A percentile compares a stretch with the other conserved stretches of the same genome.
These are phyloP conservation scores for Paragyromitra xinjiangensis DNA, from an alignment of 495 filamentous ascomycete species.

Conservation along the genomic window DNA sequence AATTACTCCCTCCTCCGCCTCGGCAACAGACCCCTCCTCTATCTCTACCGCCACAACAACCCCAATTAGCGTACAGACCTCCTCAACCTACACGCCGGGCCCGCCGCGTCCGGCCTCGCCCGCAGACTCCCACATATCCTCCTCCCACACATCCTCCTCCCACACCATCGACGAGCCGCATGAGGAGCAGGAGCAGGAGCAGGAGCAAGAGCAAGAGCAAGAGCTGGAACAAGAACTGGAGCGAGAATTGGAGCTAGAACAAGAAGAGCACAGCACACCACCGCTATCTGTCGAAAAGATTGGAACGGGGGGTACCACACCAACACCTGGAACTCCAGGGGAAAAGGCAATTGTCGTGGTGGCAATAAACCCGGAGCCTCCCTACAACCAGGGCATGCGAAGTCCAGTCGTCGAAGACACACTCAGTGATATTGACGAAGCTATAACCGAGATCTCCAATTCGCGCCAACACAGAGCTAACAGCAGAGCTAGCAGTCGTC, in stretches of 20 bases:
- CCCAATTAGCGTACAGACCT: conserved; percentile 27
- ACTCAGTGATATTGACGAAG: conserved; percentile 95
- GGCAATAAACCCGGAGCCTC: conserved; percentile 36
- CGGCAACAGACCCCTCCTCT: conserved; percentile 14
- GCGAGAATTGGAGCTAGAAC: not conserved
- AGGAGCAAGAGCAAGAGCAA: not conserved
- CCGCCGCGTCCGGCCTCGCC: conserved; percentile 39
- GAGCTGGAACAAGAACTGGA: not conserved
- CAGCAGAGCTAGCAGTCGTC: conserved; percentile 58
- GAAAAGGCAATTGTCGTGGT: conserved; percentile 10
- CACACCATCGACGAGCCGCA: conserved; percentile 60
- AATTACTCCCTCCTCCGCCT: conserved; percentile 36
- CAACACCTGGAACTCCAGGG: conserved; percentile 29
- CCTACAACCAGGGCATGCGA: conserved; percentile 60
- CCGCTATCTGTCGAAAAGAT: conserved; percentile 54
- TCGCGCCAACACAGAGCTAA: conserved; percentile 40
- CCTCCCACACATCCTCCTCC: conserved; percentile 60
- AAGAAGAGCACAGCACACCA: conserved; percentile 40
- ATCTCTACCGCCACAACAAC: conserved; percentile 23
- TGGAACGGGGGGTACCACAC: conserved; percentile 33
- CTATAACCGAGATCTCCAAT: conserved; percentile 83
- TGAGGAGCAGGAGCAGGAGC: conserved; percentile 14
- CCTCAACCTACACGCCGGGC: conserved; percentile 30
- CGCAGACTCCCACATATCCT: conserved; percentile 57
- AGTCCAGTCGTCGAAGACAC: conserved; percentile 97